These are phyloP conservation scores for Aaosphaeria arxii DNA, from an alignment of 2,329 filamentous ascomycete genomes.

Conservation along the genomic window DNA sequence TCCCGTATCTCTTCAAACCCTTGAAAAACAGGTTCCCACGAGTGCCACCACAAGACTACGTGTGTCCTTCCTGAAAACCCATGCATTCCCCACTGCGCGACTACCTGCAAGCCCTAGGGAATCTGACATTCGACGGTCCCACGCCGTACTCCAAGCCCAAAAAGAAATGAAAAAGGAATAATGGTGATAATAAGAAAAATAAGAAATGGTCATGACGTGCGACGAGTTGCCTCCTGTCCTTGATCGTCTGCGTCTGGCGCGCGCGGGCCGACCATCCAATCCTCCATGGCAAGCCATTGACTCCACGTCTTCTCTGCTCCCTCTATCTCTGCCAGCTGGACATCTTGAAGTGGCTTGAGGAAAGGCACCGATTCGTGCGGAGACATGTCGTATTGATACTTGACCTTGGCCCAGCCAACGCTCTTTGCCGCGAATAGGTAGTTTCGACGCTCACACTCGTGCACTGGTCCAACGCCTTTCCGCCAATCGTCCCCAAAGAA, in stretches of 20 bases:
- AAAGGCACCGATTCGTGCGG: constrained; percentile 84
- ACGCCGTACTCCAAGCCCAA: constrained; percentile 20
- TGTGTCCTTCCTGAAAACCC: neutral
- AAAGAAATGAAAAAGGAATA: neutral
- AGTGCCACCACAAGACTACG: too few species aligned
- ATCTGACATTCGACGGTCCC: constrained; percentile 10
- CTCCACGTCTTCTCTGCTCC: constrained; percentile 84
- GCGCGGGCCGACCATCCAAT: constrained; percentile 94
- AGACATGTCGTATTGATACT: constrained; percentile 84
- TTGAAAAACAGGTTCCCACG: too few species aligned
- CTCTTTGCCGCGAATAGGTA: constrained; percentile 95
- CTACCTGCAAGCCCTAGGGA: constrained; percentile 2
- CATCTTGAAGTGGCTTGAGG: constrained; percentile 74
- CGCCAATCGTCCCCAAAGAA: constrained; percentile 97
- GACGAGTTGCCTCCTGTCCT: constrained; percentile 10
- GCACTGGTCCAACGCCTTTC: constrained; percentile 73
- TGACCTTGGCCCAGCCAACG: constrained; percentile 83
- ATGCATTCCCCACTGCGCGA: constrained; percentile 1
- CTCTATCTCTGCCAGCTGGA: constrained; percentile 76
- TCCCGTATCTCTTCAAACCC: too few species aligned
- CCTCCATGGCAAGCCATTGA: constrained; percentile 93
- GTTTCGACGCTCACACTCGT: constrained; percentile 88
- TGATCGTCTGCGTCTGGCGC: constrained; percentile 52
- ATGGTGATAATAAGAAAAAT: constrained; percentile 1
- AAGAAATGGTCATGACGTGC: constrained; percentile 8